phyloP scores from a whole-genome alignment of 176 grass and related monocot species.

The Poa pratensis region DNA sequence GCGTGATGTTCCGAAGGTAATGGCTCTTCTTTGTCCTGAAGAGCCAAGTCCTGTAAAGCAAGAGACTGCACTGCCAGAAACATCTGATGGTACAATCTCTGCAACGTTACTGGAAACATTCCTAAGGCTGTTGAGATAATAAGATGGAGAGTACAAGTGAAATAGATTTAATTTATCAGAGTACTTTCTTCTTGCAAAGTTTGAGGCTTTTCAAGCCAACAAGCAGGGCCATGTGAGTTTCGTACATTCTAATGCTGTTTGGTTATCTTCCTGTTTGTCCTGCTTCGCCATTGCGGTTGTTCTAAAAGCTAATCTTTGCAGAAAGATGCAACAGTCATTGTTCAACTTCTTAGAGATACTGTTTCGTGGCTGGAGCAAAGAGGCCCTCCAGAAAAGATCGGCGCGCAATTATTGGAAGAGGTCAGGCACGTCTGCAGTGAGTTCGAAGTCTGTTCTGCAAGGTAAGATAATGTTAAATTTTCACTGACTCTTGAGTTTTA shows the following conservation, averaged over 20 bases:
- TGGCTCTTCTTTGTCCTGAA: slow-evolving; percentile 46
- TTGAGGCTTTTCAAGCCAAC: slow-evolving; percentile 48
- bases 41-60: slow-evolving; percentile 15
- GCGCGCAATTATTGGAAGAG: slow-evolving; percentile 39
- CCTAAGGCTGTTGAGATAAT: background rate
- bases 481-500: background rate
- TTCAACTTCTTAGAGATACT: slow-evolving; percentile 35
- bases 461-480: slow-evolving; percentile 42
- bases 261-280: background rate
- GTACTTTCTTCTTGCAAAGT: slow-evolving; percentile 33
- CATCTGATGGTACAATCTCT: background rate
- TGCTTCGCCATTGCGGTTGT: background rate
- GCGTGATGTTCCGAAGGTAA: slow-evolving; percentile 41
- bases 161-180: background rate
- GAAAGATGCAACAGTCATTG: slow-evolving; percentile 23
- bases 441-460: slow-evolving; percentile 12
- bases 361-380: slow-evolving; percentile 34
- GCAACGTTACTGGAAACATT: background rate
- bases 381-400: slow-evolving; percentile 1
- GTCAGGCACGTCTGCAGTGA: slow-evolving; percentile 23
- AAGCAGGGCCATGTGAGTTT: slow-evolving; percentile 44
- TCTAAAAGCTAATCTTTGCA: slow-evolving; percentile 35
- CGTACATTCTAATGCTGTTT: background rate
- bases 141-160: slow-evolving; percentile 14
- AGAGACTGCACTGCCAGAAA: background rate